These are phyloP conservation scores for Epithemia pelagica DNA, from an alignment of 108 stramenopile genomes.

Conservation along the genomic window DNA sequence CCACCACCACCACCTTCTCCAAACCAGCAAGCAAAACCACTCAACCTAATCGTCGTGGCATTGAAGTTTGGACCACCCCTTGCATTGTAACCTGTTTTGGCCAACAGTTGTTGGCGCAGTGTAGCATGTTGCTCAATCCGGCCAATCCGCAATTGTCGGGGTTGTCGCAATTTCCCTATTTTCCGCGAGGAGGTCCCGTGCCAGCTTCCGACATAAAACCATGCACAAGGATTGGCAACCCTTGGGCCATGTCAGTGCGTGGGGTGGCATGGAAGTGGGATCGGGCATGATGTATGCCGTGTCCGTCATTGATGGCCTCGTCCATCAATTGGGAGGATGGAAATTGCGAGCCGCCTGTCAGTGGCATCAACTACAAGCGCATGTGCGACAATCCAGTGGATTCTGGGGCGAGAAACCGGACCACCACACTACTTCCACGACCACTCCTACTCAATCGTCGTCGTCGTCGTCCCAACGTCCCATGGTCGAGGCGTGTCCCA, in stretches of 20 bases:
- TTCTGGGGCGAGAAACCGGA: slow-evolving; percentile 3
- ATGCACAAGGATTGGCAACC: not conserved
- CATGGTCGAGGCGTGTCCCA: slow-evolving; percentile 26
- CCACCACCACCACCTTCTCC: too few species aligned
- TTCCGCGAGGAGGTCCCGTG: not conserved
- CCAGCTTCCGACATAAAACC: not conserved
- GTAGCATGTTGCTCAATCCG: not conserved
- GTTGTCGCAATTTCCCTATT: not conserved
- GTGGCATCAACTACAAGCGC: not conserved
- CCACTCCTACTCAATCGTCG: too few species aligned
- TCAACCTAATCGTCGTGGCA: too few species aligned
- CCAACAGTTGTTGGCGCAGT: not conserved
- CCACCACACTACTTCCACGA: too few species aligned
- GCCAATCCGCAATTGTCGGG: not conserved
- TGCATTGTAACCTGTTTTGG: not conserved
- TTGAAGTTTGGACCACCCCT: not conserved
- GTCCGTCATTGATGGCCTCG: not conserved
- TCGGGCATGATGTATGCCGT: not conserved
- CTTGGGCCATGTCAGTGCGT: not conserved
- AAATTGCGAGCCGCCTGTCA: slow-evolving; percentile 15
- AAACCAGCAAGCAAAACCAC: too few species aligned
- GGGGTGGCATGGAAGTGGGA: not conserved
- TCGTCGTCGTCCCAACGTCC: too few species aligned
- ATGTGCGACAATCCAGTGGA: too few species aligned
- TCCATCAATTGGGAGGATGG: not conserved